phyloP scores from a whole-genome alignment of 2,329 filamentous ascomycete genomes.

The Tolypocladium pustulatum region DNA sequence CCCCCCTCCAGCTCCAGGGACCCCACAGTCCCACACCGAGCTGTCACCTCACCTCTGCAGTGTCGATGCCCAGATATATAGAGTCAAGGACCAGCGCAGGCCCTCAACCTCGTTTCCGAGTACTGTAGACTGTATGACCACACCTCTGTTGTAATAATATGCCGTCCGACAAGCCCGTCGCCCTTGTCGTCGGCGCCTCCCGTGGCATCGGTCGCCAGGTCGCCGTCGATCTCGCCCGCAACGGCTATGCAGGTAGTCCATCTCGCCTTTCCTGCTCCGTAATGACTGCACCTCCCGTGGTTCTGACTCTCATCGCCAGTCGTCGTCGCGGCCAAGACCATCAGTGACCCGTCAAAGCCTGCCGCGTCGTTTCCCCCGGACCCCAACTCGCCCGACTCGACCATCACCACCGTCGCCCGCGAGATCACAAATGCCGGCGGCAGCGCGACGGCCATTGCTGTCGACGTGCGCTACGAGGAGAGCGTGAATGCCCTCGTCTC shows the following conservation, averaged over 20 bases:
- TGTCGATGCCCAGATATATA: not conserved
- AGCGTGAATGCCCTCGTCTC: slow-evolving; percentile 51
- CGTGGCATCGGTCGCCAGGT: slow-evolving; percentile 74
- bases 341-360: slow-evolving; percentile 47
- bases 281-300: too few species aligned
- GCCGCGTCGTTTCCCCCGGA: slow-evolving; percentile 57
- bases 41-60: not conserved
- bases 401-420: slow-evolving; percentile 68
- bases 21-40: not conserved
- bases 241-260: slow-evolving; percentile 55
- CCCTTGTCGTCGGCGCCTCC: slow-evolving; percentile 65
- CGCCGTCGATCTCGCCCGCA: slow-evolving; percentile 63
- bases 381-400: slow-evolving; percentile 64
- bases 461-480: slow-evolving; percentile 57
- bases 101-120: not conserved
- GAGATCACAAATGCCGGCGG: slow-evolving; percentile 60
- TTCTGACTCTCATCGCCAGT: slow-evolving; percentile 32
- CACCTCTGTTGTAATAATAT: not conserved
- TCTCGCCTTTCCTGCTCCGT: not conserved
- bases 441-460: slow-evolving; percentile 52
- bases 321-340: slow-evolving; percentile 67
- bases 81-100: not conserved
- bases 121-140: not conserved
- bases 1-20: not conserved
- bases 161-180: slow-evolving; percentile 37